Conservation (phyloP, 331 rosid genomes). For the Dryas integrifolia region DNA sequence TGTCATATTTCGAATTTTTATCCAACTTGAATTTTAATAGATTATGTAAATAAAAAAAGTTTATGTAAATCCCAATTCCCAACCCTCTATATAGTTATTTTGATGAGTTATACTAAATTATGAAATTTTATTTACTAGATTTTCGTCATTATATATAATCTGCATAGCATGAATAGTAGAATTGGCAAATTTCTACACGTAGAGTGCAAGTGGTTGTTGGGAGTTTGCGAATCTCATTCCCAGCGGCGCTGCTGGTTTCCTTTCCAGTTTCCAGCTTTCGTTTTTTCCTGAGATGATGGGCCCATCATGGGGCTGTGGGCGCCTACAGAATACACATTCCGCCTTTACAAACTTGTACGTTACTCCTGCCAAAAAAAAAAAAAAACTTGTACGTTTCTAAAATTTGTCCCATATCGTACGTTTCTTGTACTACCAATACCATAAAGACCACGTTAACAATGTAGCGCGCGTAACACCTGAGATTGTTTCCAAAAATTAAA, state of each 20-base stretch:
- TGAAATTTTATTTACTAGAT: too few relatives aligned
- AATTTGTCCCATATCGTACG: not conserved
- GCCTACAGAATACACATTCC: not conserved
- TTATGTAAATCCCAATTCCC: not conserved
- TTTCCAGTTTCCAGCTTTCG: not conserved
- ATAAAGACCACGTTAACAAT: too few relatives aligned
- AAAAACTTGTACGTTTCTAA: not conserved
- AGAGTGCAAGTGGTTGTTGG: not conserved
- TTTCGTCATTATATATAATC: too few relatives aligned
- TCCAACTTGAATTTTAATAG: too few relatives aligned
- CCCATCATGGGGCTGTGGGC: not conserved
- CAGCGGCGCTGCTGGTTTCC: slow-evolving; percentile 18
- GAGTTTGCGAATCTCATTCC: not conserved
- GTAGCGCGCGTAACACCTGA: not conserved
- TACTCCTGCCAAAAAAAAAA: too few relatives aligned
- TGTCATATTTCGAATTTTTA: too few relatives aligned
- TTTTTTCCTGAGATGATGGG: too few relatives aligned
- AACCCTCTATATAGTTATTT: too few relatives aligned
- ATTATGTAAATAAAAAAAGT: not conserved
- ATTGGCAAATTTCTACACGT: not conserved
- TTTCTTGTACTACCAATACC: not conserved
- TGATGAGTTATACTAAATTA: too few relatives aligned
- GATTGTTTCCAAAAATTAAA: too few relatives aligned
- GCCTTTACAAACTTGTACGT: not conserved
- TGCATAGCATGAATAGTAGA: not conserved